Percentiles rank a stretch among this genome's conserved stretches.
These are phyloP conservation scores for Phaeosphaeriaceae sp. DNA, from an alignment of 2,329 filamentous ascomycete genomes.

Conservation along the genomic window DNA sequence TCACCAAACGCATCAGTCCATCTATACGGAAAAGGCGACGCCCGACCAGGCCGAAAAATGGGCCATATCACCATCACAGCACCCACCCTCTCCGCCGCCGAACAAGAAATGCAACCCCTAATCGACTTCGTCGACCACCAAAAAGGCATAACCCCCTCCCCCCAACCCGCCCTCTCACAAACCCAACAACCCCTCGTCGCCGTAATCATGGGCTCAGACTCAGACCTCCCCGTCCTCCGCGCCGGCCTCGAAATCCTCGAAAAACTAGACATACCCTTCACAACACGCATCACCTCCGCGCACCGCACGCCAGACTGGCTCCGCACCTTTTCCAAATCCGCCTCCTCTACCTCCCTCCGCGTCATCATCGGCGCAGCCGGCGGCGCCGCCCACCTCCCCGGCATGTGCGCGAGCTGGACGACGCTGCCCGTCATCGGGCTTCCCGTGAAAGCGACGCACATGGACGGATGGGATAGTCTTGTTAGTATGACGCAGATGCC, in stretches of 20 bases:
- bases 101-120: constrained; percentile 71
- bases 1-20: constrained; percentile 72
- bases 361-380: constrained; percentile 59
- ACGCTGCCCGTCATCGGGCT: constrained; percentile 59
- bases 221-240: constrained; percentile 72
- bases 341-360: constrained; percentile 46
- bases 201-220: constrained; percentile 85
- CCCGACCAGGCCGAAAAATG: constrained; percentile 90
- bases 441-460: constrained; percentile 57
- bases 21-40: constrained; percentile 86
- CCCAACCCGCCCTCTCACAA: constrained; percentile 13
- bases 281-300: constrained; percentile 78
- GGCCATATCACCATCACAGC: constrained; percentile 88
- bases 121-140: constrained; percentile 69
- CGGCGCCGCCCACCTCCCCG: constrained; percentile 59
- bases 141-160: constrained; percentile 44
- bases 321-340: constrained; percentile 51
- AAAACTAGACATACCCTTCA: constrained; percentile 74
- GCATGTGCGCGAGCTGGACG: constrained; percentile 59
- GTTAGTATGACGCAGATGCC: constrained; percentile 62
- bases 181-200: constrained; percentile 65
- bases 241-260: constrained; percentile 70
- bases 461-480: constrained; percentile 58
- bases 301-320: constrained; percentile 59
- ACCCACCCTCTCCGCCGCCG: constrained; percentile 69